Evolutionary conservation across 1,139 yeast genomes (phyloP).

Genomic region (Saccharomycopsis hybrid): DNA sequence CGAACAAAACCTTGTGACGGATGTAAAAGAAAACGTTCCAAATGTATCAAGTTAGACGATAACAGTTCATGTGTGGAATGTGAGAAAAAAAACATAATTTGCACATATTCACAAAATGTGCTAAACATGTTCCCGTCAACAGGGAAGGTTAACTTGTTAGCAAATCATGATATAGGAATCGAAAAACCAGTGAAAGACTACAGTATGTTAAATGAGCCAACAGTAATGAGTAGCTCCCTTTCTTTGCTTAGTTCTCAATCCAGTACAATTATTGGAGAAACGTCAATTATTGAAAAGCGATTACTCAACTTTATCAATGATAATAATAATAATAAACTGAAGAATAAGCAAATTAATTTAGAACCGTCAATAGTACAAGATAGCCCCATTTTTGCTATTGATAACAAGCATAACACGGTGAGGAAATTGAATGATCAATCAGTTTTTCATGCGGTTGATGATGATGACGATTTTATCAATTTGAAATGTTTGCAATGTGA

Average conservation of each 20-base stretch:
- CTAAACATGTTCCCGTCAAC: constrained; percentile 16
- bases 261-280: constrained; percentile 25
- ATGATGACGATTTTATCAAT: constrained; percentile 25
- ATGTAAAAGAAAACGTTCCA: constrained; percentile 25
- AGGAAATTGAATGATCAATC: constrained; percentile 24
- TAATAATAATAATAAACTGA: not conserved
- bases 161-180: constrained; percentile 5
- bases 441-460: constrained; percentile 25
- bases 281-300: constrained; percentile 24
- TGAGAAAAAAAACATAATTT: constrained; percentile 24
- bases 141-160: constrained; percentile 15
- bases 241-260: constrained; percentile 27
- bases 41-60: constrained; percentile 23
- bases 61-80: constrained; percentile 24
- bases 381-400: constrained; percentile 19
- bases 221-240: constrained; percentile 26
- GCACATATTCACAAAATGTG: constrained; percentile 23
- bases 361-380: constrained; percentile 1
- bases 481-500: constrained; percentile 28
- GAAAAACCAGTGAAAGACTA: constrained; percentile 26
- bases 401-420: constrained; percentile 16
- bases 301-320: constrained; percentile 14
- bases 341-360: too few relatives aligned
- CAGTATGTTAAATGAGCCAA: constrained; percentile 26
- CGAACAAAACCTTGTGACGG: constrained; percentile 23